phyloP scores from a whole-genome alignment of 176 grass and related monocot genomes.

The Carex cristatella region DNA sequence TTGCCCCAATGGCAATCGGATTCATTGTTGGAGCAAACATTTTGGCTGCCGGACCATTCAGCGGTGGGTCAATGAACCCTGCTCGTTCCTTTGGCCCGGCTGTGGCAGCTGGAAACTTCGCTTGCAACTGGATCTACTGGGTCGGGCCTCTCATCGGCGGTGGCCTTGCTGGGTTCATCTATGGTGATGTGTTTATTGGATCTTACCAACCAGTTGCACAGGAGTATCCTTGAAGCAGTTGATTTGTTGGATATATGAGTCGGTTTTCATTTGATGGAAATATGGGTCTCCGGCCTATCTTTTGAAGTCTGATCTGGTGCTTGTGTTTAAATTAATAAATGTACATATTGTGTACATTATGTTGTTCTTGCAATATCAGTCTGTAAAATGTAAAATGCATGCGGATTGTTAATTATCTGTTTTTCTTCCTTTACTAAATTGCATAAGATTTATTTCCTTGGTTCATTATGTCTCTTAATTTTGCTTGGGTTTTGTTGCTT shows the following conservation, averaged over 20 bases:
- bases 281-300: not conserved
- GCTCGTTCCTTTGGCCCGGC: conserved; percentile 80
- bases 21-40: conserved; percentile 96
- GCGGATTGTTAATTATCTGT: not conserved
- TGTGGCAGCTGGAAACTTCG: conserved; percentile 61
- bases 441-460: not conserved
- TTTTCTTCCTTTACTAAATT: not conserved
- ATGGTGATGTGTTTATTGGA: conserved; percentile 70
- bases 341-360: conserved; percentile 24
- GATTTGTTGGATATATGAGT: not conserved
- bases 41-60: conserved; percentile 68
- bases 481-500: not conserved
- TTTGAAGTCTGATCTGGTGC: not conserved
- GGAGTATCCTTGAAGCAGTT: conserved; percentile 37
- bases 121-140: conserved; percentile 94
- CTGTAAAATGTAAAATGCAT: not conserved
- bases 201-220: conserved; percentile 58
- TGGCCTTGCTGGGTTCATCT: conserved; percentile 66
- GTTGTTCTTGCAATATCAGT: not conserved
- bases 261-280: not conserved
- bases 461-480: not conserved
- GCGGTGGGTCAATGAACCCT: conserved; percentile 90
- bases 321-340: conserved; percentile 20
- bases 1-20: conserved; percentile 79
- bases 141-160: conserved; percentile 75